phyloP scores from a whole-genome alignment of 2,329 filamentous ascomycete species.

The Lecanoromycetidae sp. region DNA sequence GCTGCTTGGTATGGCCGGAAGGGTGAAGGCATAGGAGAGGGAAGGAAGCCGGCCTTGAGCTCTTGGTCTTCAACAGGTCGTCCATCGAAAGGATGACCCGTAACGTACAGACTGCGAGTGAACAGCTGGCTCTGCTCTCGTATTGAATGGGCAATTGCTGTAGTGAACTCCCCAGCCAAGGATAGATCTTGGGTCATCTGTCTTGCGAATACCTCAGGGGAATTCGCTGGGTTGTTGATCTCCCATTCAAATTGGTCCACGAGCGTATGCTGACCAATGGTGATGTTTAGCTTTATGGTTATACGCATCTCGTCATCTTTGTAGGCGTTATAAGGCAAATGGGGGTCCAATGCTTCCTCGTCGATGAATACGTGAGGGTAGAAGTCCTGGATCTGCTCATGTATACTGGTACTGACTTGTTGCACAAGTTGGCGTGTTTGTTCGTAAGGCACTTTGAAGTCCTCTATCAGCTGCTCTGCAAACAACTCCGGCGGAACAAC shows the following conservation, averaged over 20 bases:
- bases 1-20: constrained; percentile 87
- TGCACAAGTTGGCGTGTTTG: constrained; percentile 43
- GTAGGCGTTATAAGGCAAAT: constrained; percentile 82
- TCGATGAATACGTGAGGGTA: constrained; percentile 85
- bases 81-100: constrained; percentile 90
- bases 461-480: constrained; percentile 79
- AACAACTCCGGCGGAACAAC: constrained; percentile 70
- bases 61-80: constrained; percentile 87
- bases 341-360: constrained; percentile 79
- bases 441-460: constrained; percentile 64
- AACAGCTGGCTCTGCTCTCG: constrained; percentile 92
- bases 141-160: constrained; percentile 94
- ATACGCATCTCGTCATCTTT: constrained; percentile 99
- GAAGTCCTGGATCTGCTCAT: constrained; percentile 84
- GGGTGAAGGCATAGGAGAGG: constrained; percentile 66
- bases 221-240: constrained; percentile 88
- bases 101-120: constrained; percentile 81
- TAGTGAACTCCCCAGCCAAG: constrained; percentile 88
- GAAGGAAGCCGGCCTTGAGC: constrained; percentile 70
- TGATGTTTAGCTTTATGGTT: constrained; percentile 90
- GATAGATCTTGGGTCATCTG: constrained; percentile 84
- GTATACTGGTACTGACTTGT: constrained; percentile 58
- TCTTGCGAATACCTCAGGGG: constrained; percentile 83
- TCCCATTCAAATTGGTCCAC: constrained; percentile 99
- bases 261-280: constrained; percentile 84